Evolutionary conservation across 768 basidiomycete genomes (phyloP), one percentile per base, ranked within the genome.

Genomic region (Hygrocybe coccinea): DNA sequence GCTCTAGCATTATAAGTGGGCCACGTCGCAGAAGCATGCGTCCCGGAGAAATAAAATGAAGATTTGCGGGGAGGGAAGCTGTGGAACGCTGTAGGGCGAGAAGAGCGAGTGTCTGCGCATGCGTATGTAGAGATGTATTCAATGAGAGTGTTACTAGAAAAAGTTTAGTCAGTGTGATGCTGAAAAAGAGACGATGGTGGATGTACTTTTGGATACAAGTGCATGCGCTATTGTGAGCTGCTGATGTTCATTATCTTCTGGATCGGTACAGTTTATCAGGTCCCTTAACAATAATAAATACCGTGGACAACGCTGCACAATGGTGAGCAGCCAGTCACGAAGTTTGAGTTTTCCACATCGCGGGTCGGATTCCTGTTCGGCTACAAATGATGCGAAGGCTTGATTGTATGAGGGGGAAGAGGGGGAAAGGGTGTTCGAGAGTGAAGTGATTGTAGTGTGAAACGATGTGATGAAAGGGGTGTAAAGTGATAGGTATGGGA

Each of bases 401-500:
- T 74, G 65, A 58, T 77, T 82, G 60, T 79, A 81, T 3, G 69
- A 66, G 0, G 74, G 64, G 50, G 77, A 68, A 21, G 77, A 66
- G 4, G 76, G 68, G 0, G 79, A 74, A 5, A 79, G 74, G n/a
- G 87, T 73, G 35, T 78, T 74, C 5, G 76, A 69, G 50, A 91
- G 76, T 12, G 83, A 72, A 1, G 83, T 72, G 8, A 91, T 75
- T 17, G 85, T 79, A 2, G 82, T 71, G 6, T 88, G 80, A 65
- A 92, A 95, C 0, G 87, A 77, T 10, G 89, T 87, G 50, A 94
- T 78, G 63, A 92, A 93, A 0, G 88, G 91, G 15, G 81, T 89
- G 71, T 93, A 94, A 15, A 94, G 75, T 3, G 91, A 91, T 14
- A 94, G 76, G 65, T 92, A 95, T 0, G 91, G 92, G 58, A 93